phyloP scores from a whole-genome alignment of 768 basidiomycete genomes.

The Termitomyces titanicus region DNA sequence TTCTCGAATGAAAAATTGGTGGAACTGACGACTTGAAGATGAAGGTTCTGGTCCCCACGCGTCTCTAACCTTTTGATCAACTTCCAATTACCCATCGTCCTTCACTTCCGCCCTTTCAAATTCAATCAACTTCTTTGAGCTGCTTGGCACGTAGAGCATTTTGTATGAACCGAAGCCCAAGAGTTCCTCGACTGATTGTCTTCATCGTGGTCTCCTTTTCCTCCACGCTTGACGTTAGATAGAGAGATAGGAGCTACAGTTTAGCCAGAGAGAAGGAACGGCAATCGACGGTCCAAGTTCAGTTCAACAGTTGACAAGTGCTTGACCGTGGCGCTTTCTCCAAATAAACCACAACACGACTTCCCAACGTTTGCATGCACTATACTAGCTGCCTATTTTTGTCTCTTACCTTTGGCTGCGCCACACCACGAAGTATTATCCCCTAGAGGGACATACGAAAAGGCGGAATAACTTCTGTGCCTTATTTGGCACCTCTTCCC shows the following conservation, averaged over 20 bases:
- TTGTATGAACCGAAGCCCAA: slow-evolving; percentile 72
- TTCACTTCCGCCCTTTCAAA: slow-evolving; percentile 50
- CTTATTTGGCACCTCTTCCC: background rate
- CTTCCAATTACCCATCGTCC: slow-evolving; percentile 66
- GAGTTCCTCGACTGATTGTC: slow-evolving; percentile 58
- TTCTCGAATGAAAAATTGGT: no score
- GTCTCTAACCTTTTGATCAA: slow-evolving; percentile 47
- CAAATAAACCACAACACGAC: slow-evolving; percentile 10
- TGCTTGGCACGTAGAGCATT: slow-evolving; percentile 58
- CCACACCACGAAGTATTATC: background rate
- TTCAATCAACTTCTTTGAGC: slow-evolving; percentile 43
- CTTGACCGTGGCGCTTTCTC: background rate
- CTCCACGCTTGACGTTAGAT: slow-evolving; percentile 24
- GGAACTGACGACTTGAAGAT: slow-evolving; percentile 17
- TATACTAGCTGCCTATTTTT: background rate
- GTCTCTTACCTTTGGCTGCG: background rate
- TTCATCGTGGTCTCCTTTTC: slow-evolving; percentile 26
- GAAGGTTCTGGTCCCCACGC: slow-evolving; percentile 40
- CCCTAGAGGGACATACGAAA: background rate
- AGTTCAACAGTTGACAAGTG: background rate
- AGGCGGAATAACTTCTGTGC: background rate
- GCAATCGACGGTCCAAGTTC: no score
- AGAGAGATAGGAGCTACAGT: background rate
- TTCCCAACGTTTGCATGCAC: background rate
- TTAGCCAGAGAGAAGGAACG: no score